These are phyloP conservation scores for Xylaria sp. DNA, from an alignment of 2,329 filamentous ascomycete species.

Conservation along the genomic window DNA sequence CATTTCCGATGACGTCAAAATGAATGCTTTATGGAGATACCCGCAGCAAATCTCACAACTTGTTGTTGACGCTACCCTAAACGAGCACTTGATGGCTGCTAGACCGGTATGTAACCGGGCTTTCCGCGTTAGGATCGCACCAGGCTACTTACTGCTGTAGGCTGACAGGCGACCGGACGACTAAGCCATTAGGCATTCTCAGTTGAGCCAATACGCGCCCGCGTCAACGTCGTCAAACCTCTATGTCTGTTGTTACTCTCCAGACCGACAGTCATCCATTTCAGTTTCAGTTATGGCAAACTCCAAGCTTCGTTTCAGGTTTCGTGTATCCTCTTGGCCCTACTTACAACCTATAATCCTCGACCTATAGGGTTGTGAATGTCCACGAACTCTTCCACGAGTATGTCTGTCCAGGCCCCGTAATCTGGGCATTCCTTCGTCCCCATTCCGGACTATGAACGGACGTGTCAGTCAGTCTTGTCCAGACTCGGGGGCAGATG, in stretches of 20 bases:
- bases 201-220: background rate
- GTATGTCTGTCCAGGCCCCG: constrained; percentile 48
- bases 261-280: background rate
- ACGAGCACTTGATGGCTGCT: background rate
- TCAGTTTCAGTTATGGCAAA: constrained; percentile 19
- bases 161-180: background rate
- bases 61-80: background rate
- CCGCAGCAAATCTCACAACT: background rate
- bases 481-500: background rate
- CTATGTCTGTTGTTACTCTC: too few species aligned
- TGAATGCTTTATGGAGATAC: background rate
- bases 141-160: too few species aligned
- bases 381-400: constrained; percentile 54
- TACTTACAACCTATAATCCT: background rate
- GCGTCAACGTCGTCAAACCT: background rate
- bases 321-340: background rate
- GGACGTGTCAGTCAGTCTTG: constrained; percentile 32
- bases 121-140: background rate
- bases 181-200: background rate
- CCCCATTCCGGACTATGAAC: constrained; percentile 51
- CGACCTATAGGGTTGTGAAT: constrained; percentile 41
- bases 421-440: constrained; percentile 48
- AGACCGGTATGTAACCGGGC: background rate
- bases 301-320: constrained; percentile 4
- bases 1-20: background rate